Base-by-base conservation (phyloP, 495 filamentous ascomycete genomes). In the Apodospora peruviana region DNA sequence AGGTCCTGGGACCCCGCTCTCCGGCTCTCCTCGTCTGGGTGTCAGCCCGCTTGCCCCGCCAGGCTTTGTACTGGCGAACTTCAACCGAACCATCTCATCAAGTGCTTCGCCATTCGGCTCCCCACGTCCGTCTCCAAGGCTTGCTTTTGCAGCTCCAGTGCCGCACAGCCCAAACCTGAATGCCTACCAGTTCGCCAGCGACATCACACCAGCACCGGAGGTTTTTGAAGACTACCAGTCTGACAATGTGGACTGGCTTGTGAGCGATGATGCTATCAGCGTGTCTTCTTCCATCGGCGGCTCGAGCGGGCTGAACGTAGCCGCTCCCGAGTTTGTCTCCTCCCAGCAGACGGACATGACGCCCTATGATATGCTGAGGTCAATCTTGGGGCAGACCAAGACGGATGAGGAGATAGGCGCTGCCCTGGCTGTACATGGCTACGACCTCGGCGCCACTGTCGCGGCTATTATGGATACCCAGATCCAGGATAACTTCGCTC, bases 291-390 rank as follows among this genome's bases (percentile, higher is more conserved):
- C 83, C 3, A 76, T 79, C 18, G 82, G 81, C 2, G 73, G 75
- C 35, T 78, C 78, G 38, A 80, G 78, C 47, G 86, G 80, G 19
- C 74, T 85, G 23, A 84, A 88, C 52, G 87, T 85, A 47, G 84
- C 84, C 17, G 86, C 85, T 7, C 84, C 90, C 14, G 83, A 91
- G 47, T 94, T 88, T 58, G 62, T 63, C 50, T 82, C 87, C 22
- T 80, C 60, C 84, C 27, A 86, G 50, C 83, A 86, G 53, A 74
- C 72, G 52, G 90, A 97, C 58, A 99, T 99, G 94, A 93, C 88
- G 43, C 91, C 94, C 2, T 94, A 95, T 71, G 94, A 99, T 66
- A 99, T 99, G 76, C 74, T 99, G 37, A 86, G 94, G 42, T 95
- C 91, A 10, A 93, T 99, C 24, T 75, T 99, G 27, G 90, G 91